phyloP scores from a whole-genome alignment of 2,329 filamentous ascomycete species.

The Pyrenochaeta sp. region DNA sequence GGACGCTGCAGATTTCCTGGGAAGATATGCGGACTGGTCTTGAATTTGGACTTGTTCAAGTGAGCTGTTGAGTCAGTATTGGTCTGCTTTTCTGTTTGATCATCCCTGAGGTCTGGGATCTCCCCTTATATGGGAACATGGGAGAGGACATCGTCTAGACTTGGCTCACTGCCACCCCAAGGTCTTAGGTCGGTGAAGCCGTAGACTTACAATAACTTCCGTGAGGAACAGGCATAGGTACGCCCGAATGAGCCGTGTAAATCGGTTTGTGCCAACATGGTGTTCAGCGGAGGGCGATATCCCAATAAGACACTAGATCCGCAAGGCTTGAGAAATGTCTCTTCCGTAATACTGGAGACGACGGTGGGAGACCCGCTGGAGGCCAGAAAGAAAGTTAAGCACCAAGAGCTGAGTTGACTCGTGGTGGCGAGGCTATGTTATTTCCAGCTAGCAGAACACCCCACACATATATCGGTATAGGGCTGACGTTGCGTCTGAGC shows the following conservation, averaged over 20 bases:
- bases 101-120: conserved; percentile 3
- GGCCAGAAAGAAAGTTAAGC: conserved; percentile 12
- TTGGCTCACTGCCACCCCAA: conserved; percentile 24
- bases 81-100: conserved; percentile 2
- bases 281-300: conserved; percentile 17
- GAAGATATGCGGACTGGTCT: neutral
- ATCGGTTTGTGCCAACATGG: conserved; percentile 20
- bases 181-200: conserved; percentile 12
- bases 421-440: conserved; percentile 27
- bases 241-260: conserved; percentile 18
- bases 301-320: conserved; percentile 13
- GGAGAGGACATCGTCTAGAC: conserved; percentile 5
- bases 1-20: conserved; percentile 9
- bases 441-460: conserved; percentile 14
- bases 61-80: conserved; percentile 12
- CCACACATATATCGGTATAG: conserved; percentile 26
- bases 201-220: conserved; percentile 22
- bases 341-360: conserved; percentile 12
- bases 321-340: conserved; percentile 11
- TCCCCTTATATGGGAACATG: conserved; percentile 23
- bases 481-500: conserved; percentile 27
- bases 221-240: conserved; percentile 13
- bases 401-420: conserved; percentile 24
- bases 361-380: conserved; percentile 10
- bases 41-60: conserved; percentile 8